Percentiles rank a stretch among this genome's conserved stretches.
Evolutionary conservation across 2,329 filamentous ascomycete genomes (phyloP).

Genomic region (Exophiala lecanii-corni): DNA sequence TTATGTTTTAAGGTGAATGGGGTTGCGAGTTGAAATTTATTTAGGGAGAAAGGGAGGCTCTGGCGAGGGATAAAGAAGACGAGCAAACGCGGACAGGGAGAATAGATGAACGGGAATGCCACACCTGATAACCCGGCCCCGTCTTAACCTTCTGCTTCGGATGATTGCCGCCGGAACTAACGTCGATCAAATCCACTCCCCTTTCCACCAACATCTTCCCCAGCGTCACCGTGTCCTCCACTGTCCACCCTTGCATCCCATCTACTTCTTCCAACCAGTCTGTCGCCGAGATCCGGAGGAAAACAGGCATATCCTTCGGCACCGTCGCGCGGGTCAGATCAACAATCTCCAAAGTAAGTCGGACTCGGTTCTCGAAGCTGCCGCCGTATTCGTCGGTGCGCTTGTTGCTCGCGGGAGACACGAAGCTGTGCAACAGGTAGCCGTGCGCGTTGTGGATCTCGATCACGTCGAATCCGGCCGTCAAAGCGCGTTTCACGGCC

Average conservation of each 20-base stretch:
- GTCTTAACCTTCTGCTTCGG: constrained; percentile 35
- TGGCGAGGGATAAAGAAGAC: too few species aligned
- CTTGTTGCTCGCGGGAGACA: constrained; percentile 65
- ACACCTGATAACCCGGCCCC: constrained; percentile 64
- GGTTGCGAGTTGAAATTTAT: too few species aligned
- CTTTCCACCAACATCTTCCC: constrained; percentile 62
- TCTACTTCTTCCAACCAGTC: constrained; percentile 62
- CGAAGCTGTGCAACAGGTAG: constrained; percentile 67
- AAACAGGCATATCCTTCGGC: constrained; percentile 64
- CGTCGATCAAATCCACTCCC: constrained; percentile 79
- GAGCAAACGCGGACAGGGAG: too few species aligned
- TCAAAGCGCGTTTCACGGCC: too few species aligned
- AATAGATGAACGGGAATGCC: too few species aligned
- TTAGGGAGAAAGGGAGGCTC: too few species aligned
- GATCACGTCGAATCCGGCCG: constrained; percentile 70
- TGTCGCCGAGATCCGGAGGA: constrained; percentile 67
- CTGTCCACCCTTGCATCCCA: constrained; percentile 61
- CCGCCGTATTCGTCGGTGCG: constrained; percentile 56
- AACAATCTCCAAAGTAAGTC: constrained; percentile 64
- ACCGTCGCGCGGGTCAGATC: constrained; percentile 59
- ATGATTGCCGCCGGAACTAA: constrained; percentile 63
- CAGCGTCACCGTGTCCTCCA: constrained; percentile 60
- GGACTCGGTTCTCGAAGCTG: constrained; percentile 58
- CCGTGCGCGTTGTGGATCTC: constrained; percentile 79
- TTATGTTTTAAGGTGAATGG: too few species aligned